A percentile compares a stretch with the other conserved stretches of the same genome.
phyloP scores from a whole-genome alignment of 352 stramenopile species.

The Pythium myriotylum region DNA sequence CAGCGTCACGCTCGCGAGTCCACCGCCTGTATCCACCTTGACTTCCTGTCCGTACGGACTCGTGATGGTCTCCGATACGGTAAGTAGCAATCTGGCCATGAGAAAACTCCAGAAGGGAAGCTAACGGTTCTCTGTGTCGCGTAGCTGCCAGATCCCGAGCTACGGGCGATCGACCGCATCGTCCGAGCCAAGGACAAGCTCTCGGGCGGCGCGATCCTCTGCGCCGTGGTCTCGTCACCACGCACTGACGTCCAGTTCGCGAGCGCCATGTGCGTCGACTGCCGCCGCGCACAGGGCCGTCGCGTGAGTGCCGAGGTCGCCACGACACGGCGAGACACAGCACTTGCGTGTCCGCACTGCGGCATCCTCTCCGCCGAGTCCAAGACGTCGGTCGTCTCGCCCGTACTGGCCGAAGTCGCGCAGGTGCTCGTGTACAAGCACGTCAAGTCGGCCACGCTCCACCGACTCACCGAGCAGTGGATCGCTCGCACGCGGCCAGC shows the following conservation, averaged over 20 bases:
- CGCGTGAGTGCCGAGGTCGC: conserved; percentile 40
- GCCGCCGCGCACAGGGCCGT: conserved; percentile 50
- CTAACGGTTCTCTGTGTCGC: too few species aligned
- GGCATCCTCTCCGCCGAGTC: conserved; percentile 37
- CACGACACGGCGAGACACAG: conserved; percentile 8
- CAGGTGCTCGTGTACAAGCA: conserved; percentile 54
- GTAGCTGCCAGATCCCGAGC: conserved; percentile 56
- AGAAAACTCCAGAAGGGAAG: too few species aligned
- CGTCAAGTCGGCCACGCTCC: conserved; percentile 54
- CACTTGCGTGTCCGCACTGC: conserved; percentile 65
- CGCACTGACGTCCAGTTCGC: conserved; percentile 45
- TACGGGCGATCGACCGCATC: conserved; percentile 53
- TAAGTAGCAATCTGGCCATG: too few species aligned
- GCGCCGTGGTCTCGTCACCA: conserved; percentile 48
- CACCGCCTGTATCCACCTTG: neutral
- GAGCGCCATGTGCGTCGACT: conserved; percentile 51
- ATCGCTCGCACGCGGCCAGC: conserved; percentile 7
- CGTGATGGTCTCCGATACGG: conserved; percentile 61
- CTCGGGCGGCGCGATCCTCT: conserved; percentile 38
- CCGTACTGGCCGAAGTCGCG: conserved; percentile 35
- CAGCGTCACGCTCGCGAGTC: conserved; percentile 5
- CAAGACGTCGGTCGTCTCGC: conserved; percentile 30
- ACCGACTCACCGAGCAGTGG: conserved; percentile 55
- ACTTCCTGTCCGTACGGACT: conserved; percentile 40
- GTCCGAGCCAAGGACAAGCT: conserved; percentile 43